These are phyloP conservation scores for Podospora fimiseda DNA, from an alignment of 495 filamentous ascomycete species.

Conservation along the genomic window DNA sequence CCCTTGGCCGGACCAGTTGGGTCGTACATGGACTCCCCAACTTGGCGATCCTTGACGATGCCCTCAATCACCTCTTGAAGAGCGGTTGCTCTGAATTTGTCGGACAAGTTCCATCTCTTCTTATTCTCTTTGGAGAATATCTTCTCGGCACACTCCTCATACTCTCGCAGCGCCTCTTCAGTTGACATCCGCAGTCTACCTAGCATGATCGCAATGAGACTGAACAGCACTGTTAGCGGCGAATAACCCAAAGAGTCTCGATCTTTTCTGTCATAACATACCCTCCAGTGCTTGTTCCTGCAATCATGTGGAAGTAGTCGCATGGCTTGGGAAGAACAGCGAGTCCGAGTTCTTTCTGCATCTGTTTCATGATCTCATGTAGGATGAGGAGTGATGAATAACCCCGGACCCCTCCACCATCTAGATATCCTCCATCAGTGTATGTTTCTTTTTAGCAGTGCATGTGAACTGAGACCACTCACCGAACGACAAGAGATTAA, in stretches of 20 bases:
- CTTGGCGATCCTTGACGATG: slow-evolving; percentile 3
- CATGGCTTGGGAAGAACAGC: slow-evolving; percentile 26
- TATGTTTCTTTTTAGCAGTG: neutral
- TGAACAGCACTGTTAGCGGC: slow-evolving; percentile 7
- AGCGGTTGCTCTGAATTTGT: slow-evolving; percentile 7
- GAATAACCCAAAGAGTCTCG: too few species aligned
- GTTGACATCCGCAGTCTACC: slow-evolving; percentile 30
- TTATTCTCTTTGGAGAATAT: slow-evolving; percentile 23
- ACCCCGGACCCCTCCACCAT: slow-evolving; percentile 35
- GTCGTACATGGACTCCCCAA: slow-evolving; percentile 11
- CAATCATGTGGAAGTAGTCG: slow-evolving; percentile 35
- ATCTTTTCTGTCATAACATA: too few species aligned
- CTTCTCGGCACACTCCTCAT: slow-evolving; percentile 18
- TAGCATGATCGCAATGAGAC: slow-evolving; percentile 33
- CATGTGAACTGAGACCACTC: neutral
- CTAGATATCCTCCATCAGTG: slow-evolving; percentile 8
- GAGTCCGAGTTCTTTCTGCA: slow-evolving; percentile 16
- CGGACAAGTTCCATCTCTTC: slow-evolving; percentile 13
- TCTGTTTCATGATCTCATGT: slow-evolving; percentile 26
- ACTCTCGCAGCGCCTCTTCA: slow-evolving; percentile 24
- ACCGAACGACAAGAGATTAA: neutral
- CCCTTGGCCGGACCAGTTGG: slow-evolving; percentile 6
- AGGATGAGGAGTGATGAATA: slow-evolving; percentile 31
- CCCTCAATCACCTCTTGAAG: slow-evolving; percentile 10
- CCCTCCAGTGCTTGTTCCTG: slow-evolving; percentile 37